Evolutionary conservation across 208 protist genomes (phyloP), one percentile per base, ranked within the genome.

Genomic region (Crithidia expoeki): DNA sequence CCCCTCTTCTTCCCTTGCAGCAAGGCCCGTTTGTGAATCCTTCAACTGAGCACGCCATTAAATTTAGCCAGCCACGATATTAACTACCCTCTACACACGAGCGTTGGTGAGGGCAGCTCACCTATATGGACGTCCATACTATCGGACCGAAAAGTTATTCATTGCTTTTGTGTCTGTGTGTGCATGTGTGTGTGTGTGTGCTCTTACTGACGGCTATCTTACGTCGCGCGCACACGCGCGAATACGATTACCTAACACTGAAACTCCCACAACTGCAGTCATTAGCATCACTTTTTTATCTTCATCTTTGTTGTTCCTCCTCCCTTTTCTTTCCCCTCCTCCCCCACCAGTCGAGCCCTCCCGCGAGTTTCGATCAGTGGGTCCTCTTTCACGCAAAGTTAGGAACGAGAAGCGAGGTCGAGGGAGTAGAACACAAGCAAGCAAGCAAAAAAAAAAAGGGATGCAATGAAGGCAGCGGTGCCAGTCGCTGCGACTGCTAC

Each of bases 401-500:
- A n/a, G n/a, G n/a, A n/a, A n/a, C n/a, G n/a, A n/a, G n/a, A n/a
- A n/a, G n/a, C n/a, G n/a, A n/a, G n/a, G n/a, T n/a, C n/a, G 44
- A 7, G 44, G 44, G 47, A 30, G 21, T 30, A 28, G 44, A 38
- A 38, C 33, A 33, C 17, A 33, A 57, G 28, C 21, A 4, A 19
- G 33, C 25, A 23, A 38, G 14, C 6, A 9, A 38, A 23, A 27
- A 38, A 30, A 38, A 19, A 59, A 33, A 2, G 27, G 7, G 16
- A 14, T 47, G 51, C 51, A 44, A 27, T 14, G 14, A 30, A 30
- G 2, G 38, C 38, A 50, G 38, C 46, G 36, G 4, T 46, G 58
- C 21, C 42, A 38, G 42, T 38, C 28, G 52, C 42, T 52, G 58
- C 58, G 28, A 28, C 42, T 64, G 28, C 58, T 64, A 64, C 58